Conservation (phyloP, 148 eudicot genomes). For the Euryodendron excelsum region DNA sequence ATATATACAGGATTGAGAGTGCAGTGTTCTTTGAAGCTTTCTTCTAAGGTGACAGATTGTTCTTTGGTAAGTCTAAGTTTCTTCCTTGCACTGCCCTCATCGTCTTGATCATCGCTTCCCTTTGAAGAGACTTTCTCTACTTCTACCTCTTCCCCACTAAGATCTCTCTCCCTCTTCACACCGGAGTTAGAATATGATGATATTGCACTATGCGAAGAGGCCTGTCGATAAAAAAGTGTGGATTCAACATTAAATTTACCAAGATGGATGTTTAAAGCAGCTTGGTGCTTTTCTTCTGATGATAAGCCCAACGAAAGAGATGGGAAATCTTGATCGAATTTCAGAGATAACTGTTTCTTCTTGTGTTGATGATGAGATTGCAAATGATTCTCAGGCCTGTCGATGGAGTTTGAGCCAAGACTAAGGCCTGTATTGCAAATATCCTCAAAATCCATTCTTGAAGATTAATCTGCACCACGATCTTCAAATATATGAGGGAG, state of each 20-base stretch:
- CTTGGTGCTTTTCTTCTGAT: not conserved
- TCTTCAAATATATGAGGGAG: not conserved
- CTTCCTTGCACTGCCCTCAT: slow-evolving; percentile 34
- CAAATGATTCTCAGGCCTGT: not conserved
- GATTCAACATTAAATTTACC: not conserved
- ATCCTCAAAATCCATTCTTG: slow-evolving; percentile 14
- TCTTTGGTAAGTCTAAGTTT: slow-evolving; percentile 36
- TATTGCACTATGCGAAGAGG: slow-evolving; percentile 6
- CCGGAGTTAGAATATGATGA: slow-evolving; percentile 18
- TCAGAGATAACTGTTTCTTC: not conserved
- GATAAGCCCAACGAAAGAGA: slow-evolving; percentile 15
- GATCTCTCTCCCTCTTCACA: slow-evolving; percentile 25
- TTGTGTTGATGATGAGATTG: not conserved
- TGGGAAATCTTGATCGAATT: slow-evolving; percentile 11
- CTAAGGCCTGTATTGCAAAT: slow-evolving; percentile 15
- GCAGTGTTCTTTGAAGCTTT: slow-evolving; percentile 36
- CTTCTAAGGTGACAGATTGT: slow-evolving; percentile 36
- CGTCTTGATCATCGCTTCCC: slow-evolving; percentile 20
- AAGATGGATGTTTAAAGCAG: not conserved
- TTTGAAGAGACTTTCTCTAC: slow-evolving; percentile 8
- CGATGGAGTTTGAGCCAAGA: not conserved
- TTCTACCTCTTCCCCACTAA: slow-evolving; percentile 13
- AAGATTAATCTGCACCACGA: not conserved
- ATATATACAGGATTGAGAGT: slow-evolving; percentile 37
- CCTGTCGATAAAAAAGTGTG: not conserved